Base-by-base conservation (phyloP, 2,329 filamentous ascomycete species). In the Pestalotiopsis sp. region DNA sequence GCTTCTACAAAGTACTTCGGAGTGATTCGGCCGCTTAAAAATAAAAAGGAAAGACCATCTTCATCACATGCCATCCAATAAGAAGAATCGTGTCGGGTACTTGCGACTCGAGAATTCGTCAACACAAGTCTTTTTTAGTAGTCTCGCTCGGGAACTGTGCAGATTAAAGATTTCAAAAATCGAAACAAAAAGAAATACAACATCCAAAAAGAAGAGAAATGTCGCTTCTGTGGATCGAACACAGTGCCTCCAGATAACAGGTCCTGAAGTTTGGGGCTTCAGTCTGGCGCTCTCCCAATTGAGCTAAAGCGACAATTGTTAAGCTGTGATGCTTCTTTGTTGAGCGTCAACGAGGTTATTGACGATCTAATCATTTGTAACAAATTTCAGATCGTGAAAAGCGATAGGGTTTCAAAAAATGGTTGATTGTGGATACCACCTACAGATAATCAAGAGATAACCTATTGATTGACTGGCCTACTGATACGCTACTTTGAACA, bases 401-500 rank as follows among this genome's bases (percentile, higher is more conserved):
- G 27, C 27, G 27, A 31, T 9, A 31, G 27, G 27, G 27, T 31
- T 31, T 31, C 27, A 31, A 31, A 31, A 31, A 31, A 31, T 31
- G 2, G 6, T 31, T 31, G 27, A 31, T 31, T 31, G 27, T 31
- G 27, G 27, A 31, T 31, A 31, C 27, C 27, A 31, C 27, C 27
- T 31, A 31, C 27, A 7, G 27, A 31, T 31, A 31, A 52, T 52
- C 45, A 17, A 52, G 14, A 52, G 27, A 31, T 31, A 31, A 31
- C 27, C 27, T 31, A 31, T 31, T 7, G 27, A 9, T 14, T 36
- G 13, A 6, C 14, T 61, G 14, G 9, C 38, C 27, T 59, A 58
- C 14, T 31, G 31, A 58, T 63, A 66, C 17, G 45, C 45, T 12
- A 68, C 49, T 25, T 68, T 68, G 66, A 64, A 68, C 13, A 68